A percentile compares a stretch with the other conserved stretches of the same genome.
These are phyloP conservation scores for Ophiocordyceps robertsii DNA, from an alignment of 2,329 filamentous ascomycete genomes.

Conservation along the genomic window DNA sequence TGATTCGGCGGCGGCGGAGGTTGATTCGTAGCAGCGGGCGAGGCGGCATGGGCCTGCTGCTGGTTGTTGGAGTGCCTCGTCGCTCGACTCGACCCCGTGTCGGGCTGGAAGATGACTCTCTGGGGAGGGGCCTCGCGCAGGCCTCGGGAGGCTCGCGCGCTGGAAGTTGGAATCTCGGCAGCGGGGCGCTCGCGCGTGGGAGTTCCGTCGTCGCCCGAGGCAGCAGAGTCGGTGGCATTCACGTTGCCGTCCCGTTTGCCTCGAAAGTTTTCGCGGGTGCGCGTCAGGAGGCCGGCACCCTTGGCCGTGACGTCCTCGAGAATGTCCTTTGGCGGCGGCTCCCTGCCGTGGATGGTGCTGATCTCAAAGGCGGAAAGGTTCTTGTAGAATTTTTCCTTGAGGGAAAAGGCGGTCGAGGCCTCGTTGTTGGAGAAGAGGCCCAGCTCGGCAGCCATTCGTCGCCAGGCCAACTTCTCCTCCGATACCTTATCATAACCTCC, in stretches of 20 bases:
- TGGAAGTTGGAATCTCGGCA: slow-evolving; percentile 35
- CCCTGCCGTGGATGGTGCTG: slow-evolving; percentile 59
- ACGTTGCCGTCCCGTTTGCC: slow-evolving; percentile 33
- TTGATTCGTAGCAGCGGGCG: slow-evolving; percentile 11
- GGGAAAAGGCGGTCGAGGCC: slow-evolving; percentile 69
- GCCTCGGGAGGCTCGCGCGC: slow-evolving; percentile 46
- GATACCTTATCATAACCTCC: slow-evolving; percentile 81
- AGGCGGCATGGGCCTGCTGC: slow-evolving; percentile 17
- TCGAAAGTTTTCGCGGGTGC: slow-evolving; percentile 65
- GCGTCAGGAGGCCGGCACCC: slow-evolving; percentile 63
- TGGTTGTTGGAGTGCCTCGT: slow-evolving; percentile 43
- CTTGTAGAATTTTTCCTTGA: slow-evolving; percentile 85
- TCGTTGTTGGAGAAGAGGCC: slow-evolving; percentile 62
- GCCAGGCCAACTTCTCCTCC: slow-evolving; percentile 76
- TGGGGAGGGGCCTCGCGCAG: slow-evolving; percentile 75
- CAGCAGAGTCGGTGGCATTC: slow-evolving; percentile 42
- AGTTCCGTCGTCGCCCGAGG: slow-evolving; percentile 46
- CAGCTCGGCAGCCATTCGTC: slow-evolving; percentile 63
- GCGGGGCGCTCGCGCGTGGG: slow-evolving; percentile 39
- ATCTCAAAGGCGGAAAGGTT: slow-evolving; percentile 84
- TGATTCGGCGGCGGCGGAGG: slow-evolving; percentile 19
- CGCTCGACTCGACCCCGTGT: slow-evolving; percentile 51
- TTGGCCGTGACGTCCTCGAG: slow-evolving; percentile 80
- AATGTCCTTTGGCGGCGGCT: slow-evolving; percentile 78
- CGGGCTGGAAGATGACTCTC: slow-evolving; percentile 73